phyloP scores from a whole-genome alignment of 2,329 filamentous ascomycete species.

The Xylariales sp. region DNA sequence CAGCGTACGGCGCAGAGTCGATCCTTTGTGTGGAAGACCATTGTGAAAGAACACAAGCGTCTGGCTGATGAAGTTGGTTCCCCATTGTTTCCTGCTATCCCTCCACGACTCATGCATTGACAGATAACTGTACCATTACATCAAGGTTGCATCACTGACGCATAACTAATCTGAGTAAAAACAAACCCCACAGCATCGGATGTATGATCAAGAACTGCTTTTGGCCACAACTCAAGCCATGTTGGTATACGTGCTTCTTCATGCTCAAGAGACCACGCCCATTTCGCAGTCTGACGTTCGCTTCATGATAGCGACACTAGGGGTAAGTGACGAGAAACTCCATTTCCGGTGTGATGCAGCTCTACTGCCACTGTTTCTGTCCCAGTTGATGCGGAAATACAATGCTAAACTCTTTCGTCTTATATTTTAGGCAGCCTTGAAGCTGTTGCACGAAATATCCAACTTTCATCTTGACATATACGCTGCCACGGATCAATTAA shows the following conservation, averaged over 20 bases:
- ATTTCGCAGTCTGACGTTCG: conserved; percentile 9
- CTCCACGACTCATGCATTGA: too few species aligned
- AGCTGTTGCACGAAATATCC: not conserved
- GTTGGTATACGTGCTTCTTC: conserved; percentile 15
- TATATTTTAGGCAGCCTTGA: too few species aligned
- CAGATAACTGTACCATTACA: too few species aligned
- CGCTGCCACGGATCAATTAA: not conserved
- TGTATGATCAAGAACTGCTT: conserved; percentile 7
- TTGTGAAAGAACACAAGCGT: conserved; percentile 16
- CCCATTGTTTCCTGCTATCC: too few species aligned
- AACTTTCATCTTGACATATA: conserved; percentile 1
- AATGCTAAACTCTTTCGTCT: too few species aligned
- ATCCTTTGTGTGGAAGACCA: conserved; percentile 18
- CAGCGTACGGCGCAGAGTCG: conserved; percentile 13
- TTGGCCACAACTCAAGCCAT: conserved; percentile 8
- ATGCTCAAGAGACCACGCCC: conserved; percentile 13
- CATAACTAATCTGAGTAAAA: not conserved
- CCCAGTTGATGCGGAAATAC: not conserved
- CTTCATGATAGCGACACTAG: conserved; percentile 7
- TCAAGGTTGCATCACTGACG: too few species aligned
- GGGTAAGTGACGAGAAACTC: conserved; percentile 3
- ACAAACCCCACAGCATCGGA: not conserved
- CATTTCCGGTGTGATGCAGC: not conserved
- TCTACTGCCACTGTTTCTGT: not conserved
- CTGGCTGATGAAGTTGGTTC: conserved; percentile 12